These are phyloP conservation scores for Podospora australis DNA, from an alignment of 495 filamentous ascomycete genomes.

Conservation along the genomic window DNA sequence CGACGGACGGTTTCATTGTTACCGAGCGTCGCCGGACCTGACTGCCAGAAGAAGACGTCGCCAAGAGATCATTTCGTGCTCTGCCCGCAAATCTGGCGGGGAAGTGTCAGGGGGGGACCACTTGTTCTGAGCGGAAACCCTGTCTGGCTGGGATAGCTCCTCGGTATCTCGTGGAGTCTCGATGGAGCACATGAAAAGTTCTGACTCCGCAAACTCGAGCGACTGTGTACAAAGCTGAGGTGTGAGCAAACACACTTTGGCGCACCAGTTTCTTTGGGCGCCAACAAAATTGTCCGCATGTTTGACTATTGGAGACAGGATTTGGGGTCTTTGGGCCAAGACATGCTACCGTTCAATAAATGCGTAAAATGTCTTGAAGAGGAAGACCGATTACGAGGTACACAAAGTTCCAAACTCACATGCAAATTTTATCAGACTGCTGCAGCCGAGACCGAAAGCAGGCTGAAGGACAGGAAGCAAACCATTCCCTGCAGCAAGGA, in stretches of 20 bases:
- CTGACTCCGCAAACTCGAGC: neutral
- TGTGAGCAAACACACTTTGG: too few species aligned
- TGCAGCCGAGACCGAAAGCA: too few species aligned
- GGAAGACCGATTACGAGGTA: too few species aligned
- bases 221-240: slow-evolving; percentile 1
- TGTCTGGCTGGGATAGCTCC: slow-evolving; percentile 12
- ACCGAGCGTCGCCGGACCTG: slow-evolving; percentile 6
- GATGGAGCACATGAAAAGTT: slow-evolving; percentile 29
- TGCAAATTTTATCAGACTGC: too few species aligned
- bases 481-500: too few species aligned
- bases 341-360: too few species aligned
- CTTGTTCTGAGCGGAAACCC: neutral
- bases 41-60: slow-evolving; percentile 21
- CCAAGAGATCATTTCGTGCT: slow-evolving; percentile 10
- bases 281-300: neutral
- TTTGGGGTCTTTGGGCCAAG: neutral
- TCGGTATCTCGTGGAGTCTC: slow-evolving; percentile 18
- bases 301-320: neutral
- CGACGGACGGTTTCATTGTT: slow-evolving; percentile 10
- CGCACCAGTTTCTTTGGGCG: neutral
- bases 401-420: too few species aligned
- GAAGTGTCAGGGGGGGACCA: slow-evolving; percentile 10
- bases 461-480: too few species aligned
- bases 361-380: too few species aligned
- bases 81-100: slow-evolving; percentile 17